Evolutionary conservation across 1,284 basidiomycete genomes (phyloP).

Genomic region (Heterobasidion annosum): DNA sequence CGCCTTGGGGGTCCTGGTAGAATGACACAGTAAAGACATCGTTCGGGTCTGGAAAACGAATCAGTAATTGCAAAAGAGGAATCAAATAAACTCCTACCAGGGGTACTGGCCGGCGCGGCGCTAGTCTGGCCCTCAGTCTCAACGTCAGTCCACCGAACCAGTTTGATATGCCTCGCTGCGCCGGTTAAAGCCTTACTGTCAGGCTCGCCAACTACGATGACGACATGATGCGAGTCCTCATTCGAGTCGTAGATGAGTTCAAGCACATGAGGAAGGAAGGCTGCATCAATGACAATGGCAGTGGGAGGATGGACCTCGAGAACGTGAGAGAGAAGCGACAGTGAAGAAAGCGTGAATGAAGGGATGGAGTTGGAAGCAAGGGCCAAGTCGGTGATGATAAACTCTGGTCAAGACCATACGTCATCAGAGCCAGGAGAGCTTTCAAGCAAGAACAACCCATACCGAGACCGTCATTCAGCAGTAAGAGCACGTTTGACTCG

Average conservation of each 20-base stretch:
- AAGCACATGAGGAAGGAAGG: conserved; percentile 53
- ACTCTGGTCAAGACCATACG: conserved; percentile 37
- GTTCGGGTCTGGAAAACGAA: conserved; percentile 32
- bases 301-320: conserved; percentile 57
- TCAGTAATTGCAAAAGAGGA: not conserved
- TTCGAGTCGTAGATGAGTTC: conserved; percentile 58
- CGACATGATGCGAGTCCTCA: conserved; percentile 39
- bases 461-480: conserved; percentile 73
- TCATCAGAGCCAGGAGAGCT: conserved; percentile 5
- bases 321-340: conserved; percentile 46
- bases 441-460: conserved; percentile 9
- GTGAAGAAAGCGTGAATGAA: conserved; percentile 58
- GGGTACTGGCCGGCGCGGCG: conserved; percentile 35
- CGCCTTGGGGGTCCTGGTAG: conserved; percentile 41
- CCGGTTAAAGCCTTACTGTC: conserved; percentile 28
- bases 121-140: conserved; percentile 49
- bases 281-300: conserved; percentile 58
- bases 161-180: conserved; percentile 37
- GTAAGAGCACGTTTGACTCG: conserved; percentile 60
- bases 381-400: conserved; percentile 67
- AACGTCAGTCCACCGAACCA: conserved; percentile 55
- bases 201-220: conserved; percentile 61
- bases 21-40: conserved; percentile 64
- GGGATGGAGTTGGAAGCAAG: conserved; percentile 62
- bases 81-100: conserved; percentile 29